A percentile compares a stretch with the other conserved stretches of the same genome.
Conservation (phyloP, 768 basidiomycete genomes). For the Daedaleopsis nitida region DNA sequence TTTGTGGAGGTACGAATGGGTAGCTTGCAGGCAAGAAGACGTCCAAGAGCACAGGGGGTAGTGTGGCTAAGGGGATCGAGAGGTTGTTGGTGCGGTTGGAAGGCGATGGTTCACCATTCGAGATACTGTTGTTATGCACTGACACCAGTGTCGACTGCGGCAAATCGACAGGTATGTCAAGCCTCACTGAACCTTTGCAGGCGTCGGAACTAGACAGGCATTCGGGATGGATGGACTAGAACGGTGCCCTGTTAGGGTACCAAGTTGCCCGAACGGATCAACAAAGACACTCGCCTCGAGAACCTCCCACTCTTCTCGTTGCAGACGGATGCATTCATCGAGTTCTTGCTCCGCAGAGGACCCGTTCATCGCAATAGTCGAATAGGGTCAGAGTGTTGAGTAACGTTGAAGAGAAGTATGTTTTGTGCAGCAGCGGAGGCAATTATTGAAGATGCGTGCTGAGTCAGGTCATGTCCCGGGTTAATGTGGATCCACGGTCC, state of each 20-base stretch:
- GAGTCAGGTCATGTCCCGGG: neutral
- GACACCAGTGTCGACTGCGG: conserved; percentile 41
- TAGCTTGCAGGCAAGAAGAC: conserved; percentile 55
- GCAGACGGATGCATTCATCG: conserved; percentile 32
- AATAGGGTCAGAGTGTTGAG: neutral
- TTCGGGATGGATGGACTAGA: conserved; percentile 79
- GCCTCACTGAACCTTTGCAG: conserved; percentile 44
- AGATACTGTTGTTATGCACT: conserved; percentile 34
- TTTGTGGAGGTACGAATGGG: conserved; percentile 48
- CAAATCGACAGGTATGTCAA: conserved; percentile 70
- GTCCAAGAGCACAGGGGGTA: conserved; percentile 67
- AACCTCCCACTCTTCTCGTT: conserved; percentile 63
- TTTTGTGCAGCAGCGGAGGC: neutral
- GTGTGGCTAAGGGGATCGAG: conserved; percentile 44
- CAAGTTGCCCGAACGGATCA: neutral
- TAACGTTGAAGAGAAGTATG: neutral
- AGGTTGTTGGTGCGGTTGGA: neutral
- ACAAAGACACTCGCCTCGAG: conserved; percentile 48
- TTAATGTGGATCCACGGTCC: neutral
- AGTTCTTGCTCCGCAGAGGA: conserved; percentile 4
- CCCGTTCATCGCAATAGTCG: neutral
- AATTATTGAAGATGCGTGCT: neutral
- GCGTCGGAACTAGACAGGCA: conserved; percentile 47
- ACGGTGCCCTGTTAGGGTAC: neutral
- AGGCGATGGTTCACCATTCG: conserved; percentile 8